These are phyloP conservation scores for Didymella keratinophila DNA, from an alignment of 2,329 filamentous ascomycete species.

Conservation along the genomic window DNA sequence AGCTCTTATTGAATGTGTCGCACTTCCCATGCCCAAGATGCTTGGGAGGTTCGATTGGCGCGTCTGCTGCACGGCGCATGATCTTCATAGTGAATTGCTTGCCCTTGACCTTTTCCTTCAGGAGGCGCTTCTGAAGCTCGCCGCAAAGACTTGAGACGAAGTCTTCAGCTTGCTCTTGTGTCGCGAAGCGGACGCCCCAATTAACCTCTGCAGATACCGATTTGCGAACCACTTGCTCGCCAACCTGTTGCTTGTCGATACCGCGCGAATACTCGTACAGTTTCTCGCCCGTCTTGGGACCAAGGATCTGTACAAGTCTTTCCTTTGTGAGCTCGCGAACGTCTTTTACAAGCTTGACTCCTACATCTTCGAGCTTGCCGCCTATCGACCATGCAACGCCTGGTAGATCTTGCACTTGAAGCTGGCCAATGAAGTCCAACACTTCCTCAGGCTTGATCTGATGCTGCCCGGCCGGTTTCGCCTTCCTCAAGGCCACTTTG, in stretches of 20 bases:
- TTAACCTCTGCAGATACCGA: constrained; percentile 97
- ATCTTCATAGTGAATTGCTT: constrained; percentile 92
- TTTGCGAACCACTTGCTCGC: constrained; percentile 84
- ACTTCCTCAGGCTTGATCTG: constrained; percentile 85
- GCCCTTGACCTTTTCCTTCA: constrained; percentile 86
- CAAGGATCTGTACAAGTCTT: constrained; percentile 73
- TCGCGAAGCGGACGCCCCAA: constrained; percentile 96
- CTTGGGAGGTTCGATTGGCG: constrained; percentile 89
- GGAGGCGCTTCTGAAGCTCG: constrained; percentile 80
- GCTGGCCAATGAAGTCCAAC: constrained; percentile 75
- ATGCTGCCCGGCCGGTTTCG: constrained; percentile 92
- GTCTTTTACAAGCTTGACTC: constrained; percentile 82
- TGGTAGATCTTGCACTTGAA: constrained; percentile 82
- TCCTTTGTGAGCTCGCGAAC: constrained; percentile 80
- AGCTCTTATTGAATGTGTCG: constrained; percentile 90
- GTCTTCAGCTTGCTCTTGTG: constrained; percentile 89
- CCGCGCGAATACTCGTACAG: constrained; percentile 90
- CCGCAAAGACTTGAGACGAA: constrained; percentile 86
- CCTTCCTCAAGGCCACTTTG: constrained; percentile 87
- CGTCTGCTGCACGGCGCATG: constrained; percentile 85
- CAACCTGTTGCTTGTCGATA: constrained; percentile 85
- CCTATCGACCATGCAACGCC: constrained; percentile 93
- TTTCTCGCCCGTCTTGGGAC: constrained; percentile 91
- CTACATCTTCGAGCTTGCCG: constrained; percentile 86
- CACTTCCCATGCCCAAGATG: constrained; percentile 95